Evolutionary conservation across 2,329 filamentous ascomycete species (phyloP), one percentile per base, ranked within the genome.

Genomic region (Neonectria hederae): DNA sequence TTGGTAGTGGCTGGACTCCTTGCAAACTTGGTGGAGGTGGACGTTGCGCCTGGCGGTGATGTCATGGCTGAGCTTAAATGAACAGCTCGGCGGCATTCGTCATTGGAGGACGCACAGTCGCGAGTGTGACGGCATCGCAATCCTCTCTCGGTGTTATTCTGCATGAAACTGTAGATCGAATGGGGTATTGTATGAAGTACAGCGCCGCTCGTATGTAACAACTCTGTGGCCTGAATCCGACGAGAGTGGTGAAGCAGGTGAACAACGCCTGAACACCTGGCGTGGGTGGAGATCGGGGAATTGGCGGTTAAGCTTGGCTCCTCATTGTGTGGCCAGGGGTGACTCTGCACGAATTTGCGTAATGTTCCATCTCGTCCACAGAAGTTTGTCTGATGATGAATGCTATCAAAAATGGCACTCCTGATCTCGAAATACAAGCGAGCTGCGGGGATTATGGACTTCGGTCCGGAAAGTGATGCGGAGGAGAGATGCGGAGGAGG

Each of bases 11-110:
- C 8, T 30, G 24, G 24, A 26, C 24, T 26, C 24, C 24, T 26
- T 14, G 35, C n/a, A n/a, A n/a, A n/a, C n/a, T n/a, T n/a, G n/a
- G n/a, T 28, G 52, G 35, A 24, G 30, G 4, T 14, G 49, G 21
- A 24, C 26, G 19, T 57, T 32, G 42, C 17, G 30, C 52, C 38
- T 13, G 46, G 6, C n/a, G 4, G 65, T 74, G 70, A 72, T 72
- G 71, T 74, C 71, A 64, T 62, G 52, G n/a, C 63, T 69, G 70
- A 74, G 71, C 69, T 73, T 73, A 72, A 71, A 63, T 48, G 24
- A 51, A 30, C 53, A 54, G 54, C 51, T 54, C 19, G 48, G 62
- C 58, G 63, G 64, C 61, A 59, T 71, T 51, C 58, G 63, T 66
- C 61, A 59, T 71, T 51, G 38, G 30, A 9, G 6, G 30, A 11